Evolutionary conservation across 108 stramenopile genomes (phyloP), one percentile per base, ranked within the genome.

Genomic region (Cyclotella distinguenda): DNA sequence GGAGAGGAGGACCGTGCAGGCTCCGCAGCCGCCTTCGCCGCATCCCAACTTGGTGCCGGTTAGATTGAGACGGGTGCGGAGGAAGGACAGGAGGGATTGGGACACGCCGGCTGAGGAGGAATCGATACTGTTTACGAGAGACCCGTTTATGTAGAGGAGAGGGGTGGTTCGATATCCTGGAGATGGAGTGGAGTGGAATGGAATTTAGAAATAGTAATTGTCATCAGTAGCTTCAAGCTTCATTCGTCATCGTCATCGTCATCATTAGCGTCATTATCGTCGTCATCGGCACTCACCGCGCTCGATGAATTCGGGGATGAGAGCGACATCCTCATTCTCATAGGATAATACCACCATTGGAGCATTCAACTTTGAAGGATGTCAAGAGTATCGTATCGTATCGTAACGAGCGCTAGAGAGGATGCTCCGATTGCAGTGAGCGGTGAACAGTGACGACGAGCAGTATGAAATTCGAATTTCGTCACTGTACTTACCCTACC

Each of bases 1-100:
- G 21, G 77, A 79, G 5, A 86, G 56, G 74, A 93, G 81, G 9
- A 96, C 96, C 3, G 91, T 96, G 56, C 96, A 96, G 11, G 97
- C 97, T 6, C 97, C 97, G 45, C 97, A 98, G 22, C 96, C 96
- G 22, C 96, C 96, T 60, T 96, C 96, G 28, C 84, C 87, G 64
- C 78, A 79, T 7, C 70, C 62, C 16, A 72, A 38, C 53, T 96
- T 96, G 12, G 90, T 85, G 25, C 95, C 95, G 6, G 81, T 94
- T 48, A 96, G 66, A 0, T 50, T 45, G 64, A 82, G 62, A 0
- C 57, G 84, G 21, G 75, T 73, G 21, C 91, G 78, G 4, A 94
- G 73, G 47, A 85, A 94, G n/a, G 78, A 72, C 5, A 94, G 57
- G 9, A 94, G 70, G 0, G 92, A 89, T 62, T 88, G 88, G 45